Evolutionary conservation across 2,329 filamentous ascomycete species (phyloP), one percentile per base, ranked within the genome.

Genomic region (Aspergillus felis): DNA sequence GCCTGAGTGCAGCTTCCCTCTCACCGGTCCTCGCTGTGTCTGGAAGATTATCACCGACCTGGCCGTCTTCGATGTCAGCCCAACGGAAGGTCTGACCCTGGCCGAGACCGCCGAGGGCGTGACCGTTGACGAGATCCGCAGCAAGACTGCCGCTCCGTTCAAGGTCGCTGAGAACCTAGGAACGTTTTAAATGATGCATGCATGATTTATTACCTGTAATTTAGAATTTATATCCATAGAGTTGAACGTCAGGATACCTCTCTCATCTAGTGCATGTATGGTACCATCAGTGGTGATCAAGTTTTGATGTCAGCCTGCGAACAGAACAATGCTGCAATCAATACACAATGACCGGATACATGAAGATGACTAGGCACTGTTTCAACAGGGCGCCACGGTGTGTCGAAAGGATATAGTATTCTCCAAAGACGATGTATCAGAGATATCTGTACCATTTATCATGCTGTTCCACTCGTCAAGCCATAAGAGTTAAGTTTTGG

Each of bases 1-100:
- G 48, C 56, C 68, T 49, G 77, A 79, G 61, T 89, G 87, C 74
- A 79, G 74, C 1, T 76, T 90, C 72, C 87, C 87, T 2, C 73
- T 90, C 64, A 90, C 87, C 1, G 87, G 87, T 0, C 84, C 84
- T 57, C 76, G 78, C 51, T 84, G 85, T 41, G 87, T 89, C 17
- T 87, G 84, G 76, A 88, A 85, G 32, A 88, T 90, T 61, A 88
- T 89, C 60, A 90, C 87, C 3, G 87, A 94, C 64, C 74, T 93
- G 77, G 81, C 81, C 59, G 86, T 89, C 2, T 89, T 89, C 68
- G 84, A 92, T 59, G 90, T 94, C 58, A 89, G 93, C 72, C 80
- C 87, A 35, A 76, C 75, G 48, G 82, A 84, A 47, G 71, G 71
- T 59, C 63, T 73, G 61, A 72, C 70, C 12, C 76, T 92, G 51